Base-by-base conservation (phyloP, 768 basidiomycete species). In the Amanita pallidorosea region DNA sequence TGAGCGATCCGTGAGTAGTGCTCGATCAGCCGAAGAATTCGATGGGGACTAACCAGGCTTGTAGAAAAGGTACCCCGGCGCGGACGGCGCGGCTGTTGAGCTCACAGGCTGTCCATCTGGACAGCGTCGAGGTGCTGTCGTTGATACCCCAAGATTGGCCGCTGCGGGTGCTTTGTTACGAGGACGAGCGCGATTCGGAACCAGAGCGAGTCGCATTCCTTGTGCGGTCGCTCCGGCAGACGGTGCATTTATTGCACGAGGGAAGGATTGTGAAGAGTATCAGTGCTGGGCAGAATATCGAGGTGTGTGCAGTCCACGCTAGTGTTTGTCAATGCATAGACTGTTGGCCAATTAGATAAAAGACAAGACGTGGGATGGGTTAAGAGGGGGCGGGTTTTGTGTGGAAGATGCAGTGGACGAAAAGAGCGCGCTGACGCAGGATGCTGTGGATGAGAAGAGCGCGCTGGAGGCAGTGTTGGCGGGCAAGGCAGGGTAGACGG, bases 61-160 rank as follows among this genome's bases (percentile, higher is more conserved):
- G 33, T 51, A 88, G 83, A 43, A 73, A 76, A 52, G 62, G 67
- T 1, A 75, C 73, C 27, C 64, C 76, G 2, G 75, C 77, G 17
- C 78, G 81, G 37, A 80, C 88, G 0, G 76, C 85, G 5, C 73
- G 74, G 29, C 65, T 95, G 36, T 67, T 96, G 29, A 85, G 85
- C 61, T 81, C 91, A 1, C 91, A 93, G 61, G 85, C 83, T 7
- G 73, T 80, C 54, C 83, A 82, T 60, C 70, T 95, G 35, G 89
- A 93, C 58, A 76, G 80, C 5, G 56, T 81, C 13, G 86, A 92
- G 82, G 74, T 83, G 53, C 71, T 89, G 53, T 65, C 79, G 43
- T 61, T 80, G 33, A 70, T 94, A 7, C 91, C 92, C 4, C 61
- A 77, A 46, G 70, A 77, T 23, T 95, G 92, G 91, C 78, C 90